These are phyloP conservation scores for cucumber (Cucumis sativus) DNA, from an alignment of 306 rosid species.

Conservation along the genomic window Cucumber_9930_V3 NC_026661.2:22042501-22043000, in stretches of 20 bases:
- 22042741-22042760: constrained; percentile 10
- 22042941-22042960: background rate
- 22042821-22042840: constrained; percentile 2
- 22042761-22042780: constrained; percentile 32
- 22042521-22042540: background rate
- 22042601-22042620: constrained; percentile 9
- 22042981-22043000: background rate
- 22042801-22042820: constrained; percentile 1
- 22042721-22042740: constrained; percentile 30
- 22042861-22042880: background rate
- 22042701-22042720: constrained; percentile 83
- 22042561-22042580: background rate
- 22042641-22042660: constrained; percentile 9
- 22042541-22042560: background rate
- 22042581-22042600: background rate
- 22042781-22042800: constrained; percentile 21
- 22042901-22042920: constrained; percentile 2
- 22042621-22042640: constrained; percentile 25
- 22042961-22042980: constrained; percentile 4
- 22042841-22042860: background rate
- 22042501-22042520: background rate
- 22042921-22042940: background rate
- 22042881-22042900: background rate
- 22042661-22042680: constrained; percentile 32
- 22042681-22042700: constrained; percentile 29